Evolutionary conservation across 441 rosid species (phyloP), one percentile per base, ranked within the genome.

Genomic region (Arabidopsis lyrata): DNA sequence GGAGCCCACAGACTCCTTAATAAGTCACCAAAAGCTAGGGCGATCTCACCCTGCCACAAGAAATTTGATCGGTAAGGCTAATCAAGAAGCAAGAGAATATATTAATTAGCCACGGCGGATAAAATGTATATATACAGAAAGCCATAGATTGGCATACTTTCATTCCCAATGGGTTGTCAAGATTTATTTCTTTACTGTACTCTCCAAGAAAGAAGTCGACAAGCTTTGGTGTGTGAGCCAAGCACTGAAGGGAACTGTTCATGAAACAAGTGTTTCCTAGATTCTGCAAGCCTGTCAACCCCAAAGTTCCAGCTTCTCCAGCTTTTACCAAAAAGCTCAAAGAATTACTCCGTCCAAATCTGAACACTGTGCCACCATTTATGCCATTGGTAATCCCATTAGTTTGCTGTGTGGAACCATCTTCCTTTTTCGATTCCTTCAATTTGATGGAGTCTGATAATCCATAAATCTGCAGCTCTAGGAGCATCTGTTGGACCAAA

Each of bases 181-280:
- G 90, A 80, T 88, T 90, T 81, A 88, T 86, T 81, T 90, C 95
- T 85, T 66, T 82, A 63, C 74, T 81, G 73, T 86, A 90, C 65
- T 90, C 93, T 80, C 87, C 91, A 53, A 85, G 92, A 78, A 90
- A 86, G 80, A 85, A 90, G 80, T 90, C 91, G 77, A 90, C 85
- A 45, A 90, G 88, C 86, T 82, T 88, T 65, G 92, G 95, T 57
- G 92, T 90, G 82, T 88, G 95, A n/a, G 84, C 90, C 83, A 90
- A 81, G 87, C 95, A 90, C 78, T 90, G 95, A 71, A 87, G 82
- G 74, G 91, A 77, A 66, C 95, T 90, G 75, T 90, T 90, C 95
- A 90, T 86, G 79, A 90, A 90, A 77, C 95, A 90, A 63, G 95
- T 90, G 77, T 90, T 90, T 72, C 92, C 95, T 56, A 90, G 88